A percentile compares a stretch with the other conserved stretches of the same genome.
Conservation (phyloP, 169 alveolate genomes). For the Eimeria brunetti region DNA sequence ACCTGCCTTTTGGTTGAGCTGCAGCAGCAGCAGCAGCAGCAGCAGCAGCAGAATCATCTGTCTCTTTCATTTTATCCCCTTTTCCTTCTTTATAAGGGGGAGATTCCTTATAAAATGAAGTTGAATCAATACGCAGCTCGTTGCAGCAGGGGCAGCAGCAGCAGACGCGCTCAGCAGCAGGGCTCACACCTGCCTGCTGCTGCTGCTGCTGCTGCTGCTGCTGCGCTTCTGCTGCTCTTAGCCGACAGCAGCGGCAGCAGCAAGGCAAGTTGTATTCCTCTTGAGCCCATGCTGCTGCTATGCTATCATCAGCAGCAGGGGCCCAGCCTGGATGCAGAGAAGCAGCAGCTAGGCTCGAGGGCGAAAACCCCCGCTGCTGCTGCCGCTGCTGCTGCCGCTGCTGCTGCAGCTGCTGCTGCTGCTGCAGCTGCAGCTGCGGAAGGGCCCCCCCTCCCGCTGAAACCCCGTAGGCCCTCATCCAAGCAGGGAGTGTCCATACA, state of each 20-base stretch:
- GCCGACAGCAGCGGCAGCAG: constrained; percentile 66
- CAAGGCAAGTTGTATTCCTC: not conserved
- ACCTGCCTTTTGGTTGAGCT: not conserved
- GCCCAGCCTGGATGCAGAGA: no score
- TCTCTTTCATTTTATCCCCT: no score
- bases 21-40: not conserved
- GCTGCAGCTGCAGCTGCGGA: no score
- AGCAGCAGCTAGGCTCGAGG: not conserved
- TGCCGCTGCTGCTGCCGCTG: not conserved
- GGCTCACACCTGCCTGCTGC: not conserved
- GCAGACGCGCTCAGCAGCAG: not conserved
- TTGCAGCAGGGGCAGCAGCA: constrained; percentile 60
- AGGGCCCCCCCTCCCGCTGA: no score
- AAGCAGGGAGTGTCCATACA: constrained; percentile 17
- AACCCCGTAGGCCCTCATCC: constrained; percentile 63
- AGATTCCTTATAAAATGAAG: no score
- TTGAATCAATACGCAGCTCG: not conserved
- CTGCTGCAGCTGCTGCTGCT: no score
- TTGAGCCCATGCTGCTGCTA: not conserved
- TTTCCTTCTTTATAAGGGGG: no score
- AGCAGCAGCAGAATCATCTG: not conserved
- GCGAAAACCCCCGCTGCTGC: not conserved
- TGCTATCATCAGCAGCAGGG: no score
- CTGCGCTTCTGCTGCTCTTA: not conserved
- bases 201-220: no score